Evolutionary conservation across 2,329 filamentous ascomycete species (phyloP).

Genomic region (Pseudocercospora fijiensis): DNA sequence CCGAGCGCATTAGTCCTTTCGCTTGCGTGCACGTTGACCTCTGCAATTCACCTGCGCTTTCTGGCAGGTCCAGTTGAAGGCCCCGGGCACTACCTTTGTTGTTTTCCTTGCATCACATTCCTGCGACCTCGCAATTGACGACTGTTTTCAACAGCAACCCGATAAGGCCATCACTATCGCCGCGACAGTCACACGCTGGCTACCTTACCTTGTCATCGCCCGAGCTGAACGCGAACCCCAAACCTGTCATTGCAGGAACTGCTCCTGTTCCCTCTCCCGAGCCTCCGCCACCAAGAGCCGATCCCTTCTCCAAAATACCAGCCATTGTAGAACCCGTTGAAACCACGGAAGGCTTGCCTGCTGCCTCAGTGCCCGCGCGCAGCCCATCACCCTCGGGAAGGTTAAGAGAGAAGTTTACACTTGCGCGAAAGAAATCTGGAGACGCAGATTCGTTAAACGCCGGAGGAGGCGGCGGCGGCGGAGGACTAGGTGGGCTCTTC

Average conservation of each 20-base stretch:
- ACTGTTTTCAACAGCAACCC: constrained; percentile 26
- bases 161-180: constrained; percentile 38
- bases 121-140: constrained; percentile 19
- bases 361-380: constrained; percentile 48
- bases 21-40: not conserved
- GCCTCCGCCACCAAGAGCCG: constrained; percentile 37
- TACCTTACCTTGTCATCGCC: constrained; percentile 53
- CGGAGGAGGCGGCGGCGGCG: constrained; percentile 44
- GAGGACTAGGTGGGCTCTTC: constrained; percentile 46
- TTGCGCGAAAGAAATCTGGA: constrained; percentile 49
- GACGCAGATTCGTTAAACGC: constrained; percentile 44
- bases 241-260: constrained; percentile 31
- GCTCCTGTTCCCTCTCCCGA: constrained; percentile 13
- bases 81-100: not conserved
- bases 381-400: constrained; percentile 69
- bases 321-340: constrained; percentile 33
- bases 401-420: constrained; percentile 68
- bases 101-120: constrained; percentile 9
- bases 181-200: constrained; percentile 51
- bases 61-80: constrained; percentile 18
- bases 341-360: constrained; percentile 21
- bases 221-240: constrained; percentile 38
- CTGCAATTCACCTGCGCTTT: not conserved
- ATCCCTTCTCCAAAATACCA: constrained; percentile 38
- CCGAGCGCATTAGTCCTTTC: not conserved